These are phyloP conservation scores for Pseudopithomyces maydicus DNA, from an alignment of 2,329 filamentous ascomycete species.

Conservation along the genomic window DNA sequence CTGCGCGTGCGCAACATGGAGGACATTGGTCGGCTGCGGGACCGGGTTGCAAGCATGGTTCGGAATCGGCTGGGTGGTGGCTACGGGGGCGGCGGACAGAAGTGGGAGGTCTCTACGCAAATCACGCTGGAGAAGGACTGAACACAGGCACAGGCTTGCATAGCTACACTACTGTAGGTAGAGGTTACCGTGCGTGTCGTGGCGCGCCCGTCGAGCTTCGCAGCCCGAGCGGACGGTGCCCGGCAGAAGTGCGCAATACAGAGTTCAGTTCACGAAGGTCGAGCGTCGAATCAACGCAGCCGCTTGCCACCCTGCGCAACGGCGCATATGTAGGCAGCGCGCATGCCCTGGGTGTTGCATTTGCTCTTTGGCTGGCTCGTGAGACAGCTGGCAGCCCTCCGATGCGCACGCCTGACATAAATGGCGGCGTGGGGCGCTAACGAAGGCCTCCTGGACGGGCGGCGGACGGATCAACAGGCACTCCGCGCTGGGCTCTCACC, in stretches of 20 bases:
- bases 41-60: constrained; percentile 77
- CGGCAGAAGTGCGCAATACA: constrained; percentile 10
- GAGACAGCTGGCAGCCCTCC: constrained; percentile 33
- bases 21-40: constrained; percentile 72
- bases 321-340: constrained; percentile 6
- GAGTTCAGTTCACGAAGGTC: constrained; percentile 9
- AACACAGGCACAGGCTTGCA: constrained; percentile 11
- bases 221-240: constrained; percentile 25
- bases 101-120: constrained; percentile 94
- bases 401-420: constrained; percentile 29
- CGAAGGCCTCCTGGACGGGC: constrained; percentile 27
- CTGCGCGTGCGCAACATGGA: constrained; percentile 70
- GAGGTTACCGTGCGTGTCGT: constrained; percentile 20
- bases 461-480: constrained; percentile 34
- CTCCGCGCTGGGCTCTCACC: constrained; percentile 34
- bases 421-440: constrained; percentile 23
- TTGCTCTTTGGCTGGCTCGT: constrained; percentile 22
- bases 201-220: constrained; percentile 16
- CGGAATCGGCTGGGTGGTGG: constrained; percentile 86
- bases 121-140: constrained; percentile 62
- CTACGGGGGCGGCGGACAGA: constrained; percentile 79
- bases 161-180: constrained; percentile 22
- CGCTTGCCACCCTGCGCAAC: constrained; percentile 1
- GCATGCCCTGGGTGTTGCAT: constrained; percentile 15
- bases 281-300: neutral